Base-by-base conservation (phyloP, 192 early-diverging fungal species). In the Coemansia erecta region DNA sequence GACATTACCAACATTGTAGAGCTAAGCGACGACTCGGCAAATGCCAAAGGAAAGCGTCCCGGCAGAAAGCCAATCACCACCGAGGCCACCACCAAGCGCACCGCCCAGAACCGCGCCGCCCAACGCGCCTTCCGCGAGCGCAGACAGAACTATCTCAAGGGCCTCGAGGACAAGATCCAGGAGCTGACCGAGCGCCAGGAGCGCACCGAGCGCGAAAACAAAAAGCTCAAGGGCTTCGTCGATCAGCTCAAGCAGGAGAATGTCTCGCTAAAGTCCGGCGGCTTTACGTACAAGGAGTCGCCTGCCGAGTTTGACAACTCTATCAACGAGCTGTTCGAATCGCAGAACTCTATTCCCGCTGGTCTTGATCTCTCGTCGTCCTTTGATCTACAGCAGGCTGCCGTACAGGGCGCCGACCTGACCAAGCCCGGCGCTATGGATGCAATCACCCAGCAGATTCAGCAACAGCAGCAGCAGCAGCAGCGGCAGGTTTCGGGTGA, bases 121-220 rank as follows among this genome's bases (percentile, higher is more conserved):
- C 93, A 95, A 72, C 84, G 91, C 2, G 92, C 93, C 6, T 95
- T 95, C 73, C 86, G 93, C 40, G 90, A 95, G 72, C 85, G 93
- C 33, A 85, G 88, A 51, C 87, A 92, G 58, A 83, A 84, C 62
- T 91, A 95, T 65, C 84, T 93, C 21, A 84, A 87, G 58, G 83
- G 87, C 9, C 82, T 95, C 0, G 93, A 95, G 70, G 81, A 78
- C 1, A 83, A 85, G 49, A 86, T 89, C 7, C 84, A 87, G 52
- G 79, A 85, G 51, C 73, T 91, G 58, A 83, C 89, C 33, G 85
- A 85, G 28, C 67, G 72, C 6, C 80, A 85, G 33, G 72, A 73
- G 40, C 56, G 66, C 54, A 79, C 86, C n/a, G 72, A 67, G 46
- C 60, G 71, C 17, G 75, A 82, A 55, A 82, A 78, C 66, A 22